Evolutionary conservation across 108 stramenopile genomes (phyloP), one percentile per base, ranked within the genome.

Genomic region (Cylindrotheca fusiformis): DNA sequence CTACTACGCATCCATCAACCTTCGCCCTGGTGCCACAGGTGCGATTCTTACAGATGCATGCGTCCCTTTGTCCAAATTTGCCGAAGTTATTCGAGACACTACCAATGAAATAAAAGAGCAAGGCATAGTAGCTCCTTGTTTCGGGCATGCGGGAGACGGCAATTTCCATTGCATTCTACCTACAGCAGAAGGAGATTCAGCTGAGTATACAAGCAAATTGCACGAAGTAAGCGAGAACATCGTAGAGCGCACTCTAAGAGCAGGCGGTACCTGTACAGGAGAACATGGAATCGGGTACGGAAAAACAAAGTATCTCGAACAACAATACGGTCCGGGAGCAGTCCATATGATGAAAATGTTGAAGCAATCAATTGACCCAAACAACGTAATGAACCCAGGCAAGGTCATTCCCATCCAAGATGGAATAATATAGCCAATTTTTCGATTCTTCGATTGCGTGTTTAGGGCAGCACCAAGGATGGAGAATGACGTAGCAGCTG

Each of bases 71-170:
- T 85, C 87, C 17, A 64, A 77, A 32, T 87, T 99, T 47, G 87
- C 98, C 1, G 74, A 83, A 55, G 48, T 96, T 0, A 78, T 99
- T 36, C 58, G 73, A 6, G 84, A 68, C 23, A 95, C 91, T 6
- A 75, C 81, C 20, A 10, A 62, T 30, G 86, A 92, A 50, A 82
- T 95, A 21, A 48, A 72, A 54, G 73, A 86, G 49, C 12, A 74
- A 41, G 76, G 84, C 49, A 78, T 96, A 51, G 59, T 89, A 17
- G 96, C 93, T 19, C 90, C 96, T 23, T 83, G 85, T 53, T 96
- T 99, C 67, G 97, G 95, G 1, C 97, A 99, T 76, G 95, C 94
- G 33, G 98, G 98, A 19, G 98, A 98, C 65, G 98, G 97, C 0
- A 99, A 98, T 70, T 98, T 97, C 65, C 97, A 99, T 65, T 85